Evolutionary conservation across 1,284 basidiomycete species (phyloP).

Genomic region (Cystobasidium pallidum): DNA sequence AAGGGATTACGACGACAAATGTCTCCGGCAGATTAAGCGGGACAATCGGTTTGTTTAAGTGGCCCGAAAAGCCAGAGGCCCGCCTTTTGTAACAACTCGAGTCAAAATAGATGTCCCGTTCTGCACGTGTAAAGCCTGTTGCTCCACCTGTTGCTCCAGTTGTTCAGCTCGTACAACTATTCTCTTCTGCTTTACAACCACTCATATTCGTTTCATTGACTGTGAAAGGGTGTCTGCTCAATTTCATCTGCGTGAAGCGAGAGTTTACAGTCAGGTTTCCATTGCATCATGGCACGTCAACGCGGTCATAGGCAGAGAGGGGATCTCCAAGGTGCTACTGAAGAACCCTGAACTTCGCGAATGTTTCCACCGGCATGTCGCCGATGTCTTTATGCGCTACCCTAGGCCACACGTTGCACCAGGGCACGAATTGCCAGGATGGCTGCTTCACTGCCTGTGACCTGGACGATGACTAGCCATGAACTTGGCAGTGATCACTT

Average conservation of each 20-base stretch:
- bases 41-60: background rate
- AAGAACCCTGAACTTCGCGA: too few relatives aligned
- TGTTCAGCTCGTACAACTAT: background rate
- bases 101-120: conserved; percentile 11
- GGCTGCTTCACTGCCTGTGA: conserved; percentile 27
- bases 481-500: too few relatives aligned
- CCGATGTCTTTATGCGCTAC: conserved; percentile 37
- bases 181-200: background rate
- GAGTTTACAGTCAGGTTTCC: too few relatives aligned
- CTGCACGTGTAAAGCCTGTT: too few relatives aligned
- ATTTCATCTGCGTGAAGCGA: too few relatives aligned
- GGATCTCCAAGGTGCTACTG: conserved; percentile 35
- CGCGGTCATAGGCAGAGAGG: conserved; percentile 31
- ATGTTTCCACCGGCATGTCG: too few relatives aligned
- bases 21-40: background rate
- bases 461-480: too few relatives aligned
- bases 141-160: background rate
- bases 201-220: too few relatives aligned
- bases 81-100: background rate
- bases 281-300: conserved; percentile 28
- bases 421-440: conserved; percentile 18
- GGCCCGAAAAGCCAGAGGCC: conserved; percentile 6
- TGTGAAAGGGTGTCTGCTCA: too few relatives aligned
- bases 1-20: background rate
- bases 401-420: conserved; percentile 38